Conservation (phyloP, 2,329 filamentous ascomycete species). For the Claviceps monticola region DNA sequence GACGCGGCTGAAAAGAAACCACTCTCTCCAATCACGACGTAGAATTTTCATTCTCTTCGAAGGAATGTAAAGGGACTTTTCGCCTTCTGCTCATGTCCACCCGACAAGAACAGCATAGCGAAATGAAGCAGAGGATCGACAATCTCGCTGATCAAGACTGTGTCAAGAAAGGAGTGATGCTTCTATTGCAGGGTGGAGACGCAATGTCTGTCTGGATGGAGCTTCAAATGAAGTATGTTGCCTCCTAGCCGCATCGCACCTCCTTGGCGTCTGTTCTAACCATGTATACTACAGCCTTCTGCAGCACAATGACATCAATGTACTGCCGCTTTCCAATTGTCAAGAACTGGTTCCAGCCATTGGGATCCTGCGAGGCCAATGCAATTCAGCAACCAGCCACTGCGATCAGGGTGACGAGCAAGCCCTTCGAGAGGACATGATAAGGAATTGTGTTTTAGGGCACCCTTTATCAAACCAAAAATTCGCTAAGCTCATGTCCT, state of each 20-base stretch:
- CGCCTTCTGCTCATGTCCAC: conserved; percentile 28
- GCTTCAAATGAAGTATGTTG: conserved; percentile 30
- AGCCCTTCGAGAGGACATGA: background rate
- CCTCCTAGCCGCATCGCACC: no score
- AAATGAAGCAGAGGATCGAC: conserved; percentile 22
- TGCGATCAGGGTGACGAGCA: background rate
- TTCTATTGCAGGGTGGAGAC: conserved; percentile 24
- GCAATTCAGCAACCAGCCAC: background rate
- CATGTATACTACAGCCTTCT: conserved; percentile 17
- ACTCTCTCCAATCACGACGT: conserved; percentile 31
- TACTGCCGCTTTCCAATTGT: conserved; percentile 28
- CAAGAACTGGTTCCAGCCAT: conserved; percentile 24
- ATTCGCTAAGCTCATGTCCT: conserved; percentile 17
- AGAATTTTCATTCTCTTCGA: conserved; percentile 21
- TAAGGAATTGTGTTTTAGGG: conserved; percentile 14
- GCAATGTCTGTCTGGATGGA: conserved; percentile 23
- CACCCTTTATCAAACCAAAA: conserved; percentile 13
- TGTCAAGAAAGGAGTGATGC: conserved; percentile 27
- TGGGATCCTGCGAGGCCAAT: conserved; percentile 21
- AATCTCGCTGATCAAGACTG: conserved; percentile 26
- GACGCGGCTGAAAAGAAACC: conserved; percentile 21
- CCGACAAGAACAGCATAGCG: conserved; percentile 18
- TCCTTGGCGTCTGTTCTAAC: background rate
- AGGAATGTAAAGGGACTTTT: conserved; percentile 11
- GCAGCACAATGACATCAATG: conserved; percentile 19